phyloP scores from a whole-genome alignment of 345 rosid genomes.

The Salix arbutifolia region DNA sequence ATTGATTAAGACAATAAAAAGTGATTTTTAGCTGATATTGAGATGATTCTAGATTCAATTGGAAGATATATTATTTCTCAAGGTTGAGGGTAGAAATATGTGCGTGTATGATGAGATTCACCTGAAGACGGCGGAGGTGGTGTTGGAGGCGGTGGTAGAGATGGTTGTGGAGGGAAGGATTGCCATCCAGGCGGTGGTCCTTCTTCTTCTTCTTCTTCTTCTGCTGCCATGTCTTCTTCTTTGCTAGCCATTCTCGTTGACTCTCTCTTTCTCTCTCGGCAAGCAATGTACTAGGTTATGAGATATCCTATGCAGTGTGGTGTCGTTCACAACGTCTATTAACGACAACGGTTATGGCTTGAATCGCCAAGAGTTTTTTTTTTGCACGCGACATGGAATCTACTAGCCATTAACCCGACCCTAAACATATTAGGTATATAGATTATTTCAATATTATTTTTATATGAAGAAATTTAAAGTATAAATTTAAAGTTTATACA shows the following conservation, averaged over 20 bases:
- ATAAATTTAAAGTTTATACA: too few species aligned
- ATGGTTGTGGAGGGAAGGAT: background rate
- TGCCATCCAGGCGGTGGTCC: conserved; percentile 41
- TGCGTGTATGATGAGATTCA: background rate
- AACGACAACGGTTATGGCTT: background rate
- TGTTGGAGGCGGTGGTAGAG: conserved; percentile 9
- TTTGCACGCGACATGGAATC: too few species aligned
- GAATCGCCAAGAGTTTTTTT: too few species aligned
- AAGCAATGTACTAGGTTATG: background rate
- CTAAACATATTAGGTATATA: too few species aligned
- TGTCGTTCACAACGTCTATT: background rate
- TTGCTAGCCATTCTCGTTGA: conserved; percentile 8
- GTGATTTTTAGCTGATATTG: too few species aligned
- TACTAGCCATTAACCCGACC: too few species aligned
- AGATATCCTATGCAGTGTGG: background rate
- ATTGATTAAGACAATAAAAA: too few species aligned
- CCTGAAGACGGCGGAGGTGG: conserved; percentile 16
- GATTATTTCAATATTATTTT: background rate
- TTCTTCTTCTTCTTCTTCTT: conserved; percentile 27
- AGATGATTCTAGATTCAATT: background rate
- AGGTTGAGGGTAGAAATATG: background rate
- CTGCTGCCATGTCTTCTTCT: conserved; percentile 7
- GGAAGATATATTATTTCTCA: background rate
- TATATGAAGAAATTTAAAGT: too few species aligned
- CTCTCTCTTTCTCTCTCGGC: background rate